A percentile compares a stretch with the other conserved stretches of the same genome.
These are phyloP conservation scores for Aspergillus sclerotioniger DNA, from an alignment of 495 filamentous ascomycete genomes.

Conservation along the genomic window DNA sequence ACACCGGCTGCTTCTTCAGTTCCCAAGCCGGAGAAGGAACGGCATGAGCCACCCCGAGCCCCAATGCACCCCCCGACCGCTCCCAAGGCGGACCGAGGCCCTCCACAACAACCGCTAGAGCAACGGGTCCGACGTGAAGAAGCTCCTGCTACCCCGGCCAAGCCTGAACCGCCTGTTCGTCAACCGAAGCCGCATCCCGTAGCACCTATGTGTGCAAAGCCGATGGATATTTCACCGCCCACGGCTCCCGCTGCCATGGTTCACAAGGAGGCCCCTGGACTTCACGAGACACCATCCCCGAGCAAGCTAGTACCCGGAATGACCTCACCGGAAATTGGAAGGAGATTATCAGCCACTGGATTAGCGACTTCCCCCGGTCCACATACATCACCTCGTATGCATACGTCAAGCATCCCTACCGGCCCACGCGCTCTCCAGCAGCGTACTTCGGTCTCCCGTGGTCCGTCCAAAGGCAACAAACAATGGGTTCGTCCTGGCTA, in stretches of 20 bases:
- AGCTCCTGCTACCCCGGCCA: conserved; percentile 10
- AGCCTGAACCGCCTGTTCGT: conserved; percentile 20
- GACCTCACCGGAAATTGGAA: conserved; percentile 29
- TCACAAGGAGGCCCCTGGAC: conserved; percentile 24
- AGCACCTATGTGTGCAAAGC: conserved; percentile 11
- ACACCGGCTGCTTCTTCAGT: conserved; percentile 37
- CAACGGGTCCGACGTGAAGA: conserved; percentile 23
- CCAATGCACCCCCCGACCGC: conserved; percentile 39
- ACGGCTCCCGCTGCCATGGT: conserved; percentile 44
- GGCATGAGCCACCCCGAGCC: conserved; percentile 19
- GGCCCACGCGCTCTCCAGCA: conserved; percentile 56
- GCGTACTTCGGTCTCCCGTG: conserved; percentile 32
- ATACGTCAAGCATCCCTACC: conserved; percentile 54
- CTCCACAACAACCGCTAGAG: conserved; percentile 22
- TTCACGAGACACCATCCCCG: conserved; percentile 18
- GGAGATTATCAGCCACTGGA: conserved; percentile 29
- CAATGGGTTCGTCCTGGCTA: conserved; percentile 61
- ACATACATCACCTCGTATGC: conserved; percentile 50
- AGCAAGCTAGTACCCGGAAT: conserved; percentile 22
- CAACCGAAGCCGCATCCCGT: conserved; percentile 21
- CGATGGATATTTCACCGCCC: conserved; percentile 37
- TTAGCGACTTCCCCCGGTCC: conserved; percentile 34
- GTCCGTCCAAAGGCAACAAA: conserved; percentile 49
- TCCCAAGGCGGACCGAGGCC: conserved; percentile 37
- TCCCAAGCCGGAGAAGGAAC: conserved; percentile 31